These are phyloP conservation scores for Austroboletus eburneus DNA, from an alignment of 768 basidiomycete genomes.

Conservation along the genomic window DNA sequence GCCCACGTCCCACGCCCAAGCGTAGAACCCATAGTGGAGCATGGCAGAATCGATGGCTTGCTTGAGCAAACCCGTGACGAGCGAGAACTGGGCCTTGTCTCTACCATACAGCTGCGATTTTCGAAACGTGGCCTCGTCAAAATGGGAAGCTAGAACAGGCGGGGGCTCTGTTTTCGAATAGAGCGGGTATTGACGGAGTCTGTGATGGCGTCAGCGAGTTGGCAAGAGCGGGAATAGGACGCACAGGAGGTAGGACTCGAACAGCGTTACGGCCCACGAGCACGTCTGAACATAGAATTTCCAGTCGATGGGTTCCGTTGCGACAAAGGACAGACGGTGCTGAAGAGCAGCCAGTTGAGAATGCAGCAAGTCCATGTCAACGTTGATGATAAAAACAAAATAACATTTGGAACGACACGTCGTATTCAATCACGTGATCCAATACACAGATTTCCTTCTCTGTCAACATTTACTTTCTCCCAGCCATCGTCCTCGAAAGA, in stretches of 20 bases:
- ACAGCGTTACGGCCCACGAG: conserved; percentile 75
- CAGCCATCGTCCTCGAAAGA: conserved; percentile 56
- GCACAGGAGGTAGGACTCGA: conserved; percentile 85
- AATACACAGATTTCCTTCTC: background rate
- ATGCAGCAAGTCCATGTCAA: conserved; percentile 59
- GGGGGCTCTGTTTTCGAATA: conserved; percentile 77
- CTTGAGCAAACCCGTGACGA: conserved; percentile 70
- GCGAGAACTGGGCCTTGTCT: conserved; percentile 82
- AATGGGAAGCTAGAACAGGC: conserved; percentile 60
- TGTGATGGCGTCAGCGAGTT: background rate
- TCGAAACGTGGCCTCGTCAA: conserved; percentile 66
- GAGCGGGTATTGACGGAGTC: conserved; percentile 78
- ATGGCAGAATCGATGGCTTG: conserved; percentile 66
- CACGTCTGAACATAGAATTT: conserved; percentile 74
- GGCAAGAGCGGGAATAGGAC: conserved; percentile 27
- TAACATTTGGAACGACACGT: conserved; percentile 6
- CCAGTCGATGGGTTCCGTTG: conserved; percentile 73
- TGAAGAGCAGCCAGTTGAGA: conserved; percentile 54
- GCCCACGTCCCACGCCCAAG: conserved; percentile 74
- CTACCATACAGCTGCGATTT: conserved; percentile 91
- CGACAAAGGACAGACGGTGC: conserved; percentile 63
- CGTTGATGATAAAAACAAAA: background rate
- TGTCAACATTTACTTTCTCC: conserved; percentile 5
- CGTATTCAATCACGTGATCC: conserved; percentile 12
- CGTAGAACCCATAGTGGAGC: conserved; percentile 74